Conservation (phyloP, 2,329 filamentous ascomycete species). For the Aspergillus felis region DNA sequence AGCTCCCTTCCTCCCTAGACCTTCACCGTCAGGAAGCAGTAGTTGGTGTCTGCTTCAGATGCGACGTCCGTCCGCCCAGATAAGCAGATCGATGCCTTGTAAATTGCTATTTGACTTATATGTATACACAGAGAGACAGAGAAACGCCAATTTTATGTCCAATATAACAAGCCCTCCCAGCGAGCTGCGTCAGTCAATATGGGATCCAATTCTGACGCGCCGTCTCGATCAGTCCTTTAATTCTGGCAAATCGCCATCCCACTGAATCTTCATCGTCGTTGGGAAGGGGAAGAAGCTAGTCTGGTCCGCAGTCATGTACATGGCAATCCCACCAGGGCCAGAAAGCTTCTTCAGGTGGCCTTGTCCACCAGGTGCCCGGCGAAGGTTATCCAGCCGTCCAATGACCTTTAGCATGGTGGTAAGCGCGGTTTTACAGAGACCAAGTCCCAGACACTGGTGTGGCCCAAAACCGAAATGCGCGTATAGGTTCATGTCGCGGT, state of each 20-base stretch:
- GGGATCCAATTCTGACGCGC: background rate
- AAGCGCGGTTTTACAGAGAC: conserved; percentile 29
- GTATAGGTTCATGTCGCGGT: conserved; percentile 60
- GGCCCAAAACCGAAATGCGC: conserved; percentile 62
- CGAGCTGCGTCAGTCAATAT: background rate
- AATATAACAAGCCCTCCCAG: background rate
- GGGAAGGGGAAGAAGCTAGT: conserved; percentile 42
- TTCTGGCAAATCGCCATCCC: conserved; percentile 37
- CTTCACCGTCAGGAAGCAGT: background rate
- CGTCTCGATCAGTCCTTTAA: conserved; percentile 5
- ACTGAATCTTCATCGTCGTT: conserved; percentile 42
- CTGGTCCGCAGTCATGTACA: conserved; percentile 44
- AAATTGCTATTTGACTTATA: background rate
- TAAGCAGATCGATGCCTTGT: background rate
- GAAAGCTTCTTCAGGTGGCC: conserved; percentile 38
- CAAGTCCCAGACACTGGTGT: conserved; percentile 57
- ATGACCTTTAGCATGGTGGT: conserved; percentile 41
- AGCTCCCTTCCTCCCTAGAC: background rate
- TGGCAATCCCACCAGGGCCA: conserved; percentile 37
- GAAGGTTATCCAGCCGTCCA: conserved; percentile 39
- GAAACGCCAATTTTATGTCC: background rate
- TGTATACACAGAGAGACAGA: background rate
- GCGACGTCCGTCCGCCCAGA: background rate
- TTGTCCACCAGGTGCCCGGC: conserved; percentile 39
- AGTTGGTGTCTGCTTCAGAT: background rate